Conservation (phyloP, 768 basidiomycete species). For the Trametes meyenii region DNA sequence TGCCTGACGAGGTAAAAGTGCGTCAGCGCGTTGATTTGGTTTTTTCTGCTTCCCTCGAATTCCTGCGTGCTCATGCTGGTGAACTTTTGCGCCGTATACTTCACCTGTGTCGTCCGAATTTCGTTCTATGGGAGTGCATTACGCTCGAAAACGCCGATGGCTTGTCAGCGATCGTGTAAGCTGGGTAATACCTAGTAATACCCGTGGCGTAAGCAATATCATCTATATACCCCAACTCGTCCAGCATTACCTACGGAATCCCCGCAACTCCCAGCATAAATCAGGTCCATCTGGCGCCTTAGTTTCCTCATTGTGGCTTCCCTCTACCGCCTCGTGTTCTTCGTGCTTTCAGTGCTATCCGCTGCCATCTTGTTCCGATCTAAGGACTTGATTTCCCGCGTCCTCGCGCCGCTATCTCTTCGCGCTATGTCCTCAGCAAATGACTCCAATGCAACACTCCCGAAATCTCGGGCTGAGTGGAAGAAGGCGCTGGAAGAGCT, state of each 20-base stretch:
- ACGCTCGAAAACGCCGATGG: neutral
- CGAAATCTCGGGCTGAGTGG: slow-evolving; percentile 51
- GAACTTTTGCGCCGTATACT: too few species aligned
- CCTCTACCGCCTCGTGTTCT: neutral
- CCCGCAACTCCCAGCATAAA: neutral
- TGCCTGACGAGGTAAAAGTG: neutral
- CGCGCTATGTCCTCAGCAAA: slow-evolving; percentile 25
- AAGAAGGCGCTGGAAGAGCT: slow-evolving; percentile 54
- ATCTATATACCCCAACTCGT: neutral
- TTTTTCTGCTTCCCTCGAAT: neutral
- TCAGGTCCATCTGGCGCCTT: neutral
- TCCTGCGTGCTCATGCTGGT: too few species aligned
- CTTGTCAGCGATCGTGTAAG: slow-evolving; percentile 14
- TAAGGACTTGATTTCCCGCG: slow-evolving; percentile 22
- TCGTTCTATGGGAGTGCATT: neutral
- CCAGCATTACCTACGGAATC: neutral
- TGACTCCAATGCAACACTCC: slow-evolving; percentile 17
- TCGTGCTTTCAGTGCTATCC: slow-evolving; percentile 17
- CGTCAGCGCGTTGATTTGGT: neutral
- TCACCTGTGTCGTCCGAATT: neutral
- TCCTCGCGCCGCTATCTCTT: slow-evolving; percentile 10
- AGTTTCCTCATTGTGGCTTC: slow-evolving; percentile 1
- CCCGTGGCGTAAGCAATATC: slow-evolving; percentile 9
- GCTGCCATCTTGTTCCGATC: slow-evolving; percentile 21
- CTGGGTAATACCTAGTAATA: slow-evolving; percentile 7